Evolutionary conservation across 176 grass and related monocot genomes (phyloP), one percentile per base, ranked within the genome.

Genomic region (Rhynchospora pubera): DNA sequence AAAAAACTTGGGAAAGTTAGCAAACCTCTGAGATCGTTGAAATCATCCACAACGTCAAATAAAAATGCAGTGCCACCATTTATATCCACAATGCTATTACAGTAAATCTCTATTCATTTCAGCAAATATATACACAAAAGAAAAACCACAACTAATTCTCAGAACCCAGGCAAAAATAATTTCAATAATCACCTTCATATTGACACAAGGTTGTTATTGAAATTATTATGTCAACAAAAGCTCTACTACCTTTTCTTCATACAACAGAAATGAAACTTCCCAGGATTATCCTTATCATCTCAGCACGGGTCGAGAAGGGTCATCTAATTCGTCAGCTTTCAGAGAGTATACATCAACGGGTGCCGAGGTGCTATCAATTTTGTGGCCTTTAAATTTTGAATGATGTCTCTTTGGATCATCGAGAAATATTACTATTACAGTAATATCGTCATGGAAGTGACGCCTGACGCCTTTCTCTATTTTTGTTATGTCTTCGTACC

Each of bases 101-200:
- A 80, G 56, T 6, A 80, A 78, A 78, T 57, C 60, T 78, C 7
- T 78, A 14, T 57, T 30, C 21, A 78, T 28, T 77, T 56, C 5
- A 51, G 26, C 39, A n/a, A n/a, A n/a, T n/a, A 80, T 80, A 62
- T 80, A 1, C 5, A 60, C 11, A 80, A 3, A 39, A 22, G 15
- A 46, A 60, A 80, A 39, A 61, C 9, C 34, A 80, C 9, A 9
- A 16, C 56, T 80, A 44, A 43, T 22, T 79, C 55, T 79, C 28
- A 14, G 18, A 39, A 62, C 5, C 32, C 19, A 18, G 32, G 62
- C 28, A 79, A 21, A 50, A 43, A 21, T 80, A 80, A 80, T 62
- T 80, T 61, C 77, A 62, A 80, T 80, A 80, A 80, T 80, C 56
- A 80, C 57, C 77, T 61, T 56, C 77, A 80, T 62, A 56, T 43